Evolutionary conservation across 768 basidiomycete species (phyloP).

Genomic region (Pleurotus cornucopiae): DNA sequence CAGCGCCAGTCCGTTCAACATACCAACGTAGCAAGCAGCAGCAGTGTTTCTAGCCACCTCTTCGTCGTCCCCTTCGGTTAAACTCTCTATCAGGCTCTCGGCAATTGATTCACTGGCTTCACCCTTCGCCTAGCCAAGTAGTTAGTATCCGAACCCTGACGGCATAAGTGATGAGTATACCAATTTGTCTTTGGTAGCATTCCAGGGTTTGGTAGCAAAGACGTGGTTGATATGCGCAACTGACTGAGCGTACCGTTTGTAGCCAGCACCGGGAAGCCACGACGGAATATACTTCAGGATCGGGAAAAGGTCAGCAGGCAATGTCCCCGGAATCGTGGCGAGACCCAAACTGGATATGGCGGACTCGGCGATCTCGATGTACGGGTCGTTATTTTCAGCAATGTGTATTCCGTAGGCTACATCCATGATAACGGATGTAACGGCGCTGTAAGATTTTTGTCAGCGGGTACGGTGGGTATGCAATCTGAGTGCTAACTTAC

Average conservation of each 20-base stretch:
- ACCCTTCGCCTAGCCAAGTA: background rate
- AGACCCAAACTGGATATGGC: background rate
- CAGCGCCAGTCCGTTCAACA: background rate
- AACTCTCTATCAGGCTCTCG: background rate
- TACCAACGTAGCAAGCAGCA: conserved; percentile 1
- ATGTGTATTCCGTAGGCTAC: background rate
- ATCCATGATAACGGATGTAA: conserved; percentile 2
- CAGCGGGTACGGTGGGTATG: background rate
- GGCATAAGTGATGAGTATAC: background rate
- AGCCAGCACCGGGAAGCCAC: conserved; percentile 5
- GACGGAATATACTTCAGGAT: conserved; percentile 1
- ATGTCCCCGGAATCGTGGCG: background rate
- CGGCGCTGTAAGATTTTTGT: background rate
- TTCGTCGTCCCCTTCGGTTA: background rate
- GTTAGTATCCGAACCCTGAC: background rate
- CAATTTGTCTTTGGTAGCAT: background rate
- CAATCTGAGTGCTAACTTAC: background rate
- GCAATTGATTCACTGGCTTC: background rate
- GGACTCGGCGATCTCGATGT: background rate
- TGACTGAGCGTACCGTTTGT: background rate
- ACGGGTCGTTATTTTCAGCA: background rate
- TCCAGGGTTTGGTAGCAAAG: background rate
- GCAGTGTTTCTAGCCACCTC: background rate
- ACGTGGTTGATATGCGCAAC: background rate
- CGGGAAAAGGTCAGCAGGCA: background rate